These are phyloP conservation scores for Linum tenue DNA, from an alignment of 345 rosid genomes.

Conservation along the genomic window DNA sequence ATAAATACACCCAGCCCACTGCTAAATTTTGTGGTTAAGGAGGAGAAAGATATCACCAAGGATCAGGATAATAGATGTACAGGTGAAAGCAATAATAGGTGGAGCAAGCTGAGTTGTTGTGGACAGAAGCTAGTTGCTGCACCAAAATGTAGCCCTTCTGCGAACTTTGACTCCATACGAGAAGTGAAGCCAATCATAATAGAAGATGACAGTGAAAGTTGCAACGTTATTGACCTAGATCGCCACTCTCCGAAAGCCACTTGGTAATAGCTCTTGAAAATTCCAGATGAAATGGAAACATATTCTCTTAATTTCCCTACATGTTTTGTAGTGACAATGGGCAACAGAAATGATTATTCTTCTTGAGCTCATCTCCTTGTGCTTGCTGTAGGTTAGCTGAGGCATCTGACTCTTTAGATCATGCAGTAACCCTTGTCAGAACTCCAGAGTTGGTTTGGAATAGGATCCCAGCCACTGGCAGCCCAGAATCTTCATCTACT, in stretches of 20 bases:
- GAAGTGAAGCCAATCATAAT: slow-evolving; percentile 27
- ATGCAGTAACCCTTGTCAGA: slow-evolving; percentile 38
- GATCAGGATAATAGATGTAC: slow-evolving; percentile 20
- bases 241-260: slow-evolving; percentile 32
- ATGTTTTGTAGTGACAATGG: neutral
- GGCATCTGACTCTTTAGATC: slow-evolving; percentile 39
- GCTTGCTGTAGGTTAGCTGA: slow-evolving; percentile 39
- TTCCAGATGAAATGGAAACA: neutral
- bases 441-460: slow-evolving; percentile 30
- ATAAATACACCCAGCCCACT: slow-evolving; percentile 25
- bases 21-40: slow-evolving; percentile 18
- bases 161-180: slow-evolving; percentile 22
- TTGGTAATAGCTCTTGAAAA: slow-evolving; percentile 33
- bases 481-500: slow-evolving; percentile 41
- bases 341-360: neutral
- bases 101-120: slow-evolving; percentile 23
- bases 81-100: slow-evolving; percentile 28
- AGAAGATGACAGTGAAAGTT: slow-evolving; percentile 25
- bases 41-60: slow-evolving; percentile 18
- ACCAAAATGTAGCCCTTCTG: slow-evolving; percentile 22
- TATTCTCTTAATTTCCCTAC: neutral
- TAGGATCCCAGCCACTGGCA: slow-evolving; percentile 18
- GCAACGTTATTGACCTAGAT: slow-evolving; percentile 42
- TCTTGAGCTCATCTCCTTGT: neutral
- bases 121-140: slow-evolving; percentile 20